Evolutionary conservation across 352 stramenopile species (phyloP).

Genomic region (Aphanomyces astaci): DNA sequence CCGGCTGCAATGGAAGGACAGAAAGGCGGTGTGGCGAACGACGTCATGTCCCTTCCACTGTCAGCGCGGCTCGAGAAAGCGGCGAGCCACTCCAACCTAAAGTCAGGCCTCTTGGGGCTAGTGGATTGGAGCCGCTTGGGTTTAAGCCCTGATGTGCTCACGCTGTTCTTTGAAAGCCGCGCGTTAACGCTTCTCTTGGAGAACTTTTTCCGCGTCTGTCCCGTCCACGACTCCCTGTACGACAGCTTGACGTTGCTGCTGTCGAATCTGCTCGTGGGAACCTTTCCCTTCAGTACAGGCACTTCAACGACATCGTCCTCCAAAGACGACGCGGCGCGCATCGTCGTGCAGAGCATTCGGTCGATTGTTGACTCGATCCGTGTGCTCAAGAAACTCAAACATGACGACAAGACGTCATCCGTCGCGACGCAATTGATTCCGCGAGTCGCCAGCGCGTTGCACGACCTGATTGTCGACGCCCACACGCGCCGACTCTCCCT

Average conservation of each 20-base stretch:
- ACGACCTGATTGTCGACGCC: constrained; percentile 10
- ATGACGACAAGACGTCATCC: neutral
- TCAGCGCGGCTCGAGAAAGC: constrained; percentile 53
- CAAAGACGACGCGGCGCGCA: constrained; percentile 6
- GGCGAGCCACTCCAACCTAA: constrained; percentile 51
- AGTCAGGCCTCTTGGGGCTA: constrained; percentile 62
- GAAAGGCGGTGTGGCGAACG: neutral
- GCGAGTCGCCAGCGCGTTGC: neutral
- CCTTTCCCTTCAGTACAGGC: constrained; percentile 3
- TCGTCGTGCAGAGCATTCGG: constrained; percentile 22
- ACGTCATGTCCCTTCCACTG: constrained; percentile 44
- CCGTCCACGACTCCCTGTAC: constrained; percentile 34
- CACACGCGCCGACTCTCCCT: constrained; percentile 35
- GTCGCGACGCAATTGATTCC: constrained; percentile 1
- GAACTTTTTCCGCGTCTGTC: constrained; percentile 47
- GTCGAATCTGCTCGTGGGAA: constrained; percentile 30
- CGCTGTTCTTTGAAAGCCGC: constrained; percentile 59
- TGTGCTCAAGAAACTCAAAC: constrained; percentile 12
- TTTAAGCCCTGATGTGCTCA: constrained; percentile 52
- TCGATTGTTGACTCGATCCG: constrained; percentile 20
- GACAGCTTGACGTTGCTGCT: constrained; percentile 52
- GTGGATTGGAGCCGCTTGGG: constrained; percentile 64
- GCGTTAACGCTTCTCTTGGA: constrained; percentile 49
- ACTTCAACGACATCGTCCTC: neutral
- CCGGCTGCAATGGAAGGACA: neutral